A percentile compares a stretch with the other conserved stretches of the same genome.
phyloP scores from a whole-genome alignment of 148 eudicot genomes.

The Persicaria tinctoria region DNA sequence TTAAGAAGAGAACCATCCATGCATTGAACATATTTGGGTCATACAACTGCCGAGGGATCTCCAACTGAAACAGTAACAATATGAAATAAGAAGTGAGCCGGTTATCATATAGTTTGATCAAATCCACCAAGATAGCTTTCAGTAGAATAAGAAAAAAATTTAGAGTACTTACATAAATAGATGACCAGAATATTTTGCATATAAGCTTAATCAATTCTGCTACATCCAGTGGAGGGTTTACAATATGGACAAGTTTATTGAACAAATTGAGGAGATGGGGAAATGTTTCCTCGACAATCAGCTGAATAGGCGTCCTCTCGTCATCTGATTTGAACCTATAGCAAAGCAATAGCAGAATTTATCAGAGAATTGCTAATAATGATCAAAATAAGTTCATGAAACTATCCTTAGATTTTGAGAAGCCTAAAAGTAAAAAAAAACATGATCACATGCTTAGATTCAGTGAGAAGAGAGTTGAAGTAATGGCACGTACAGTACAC shows the following conservation, averaged over 20 bases:
- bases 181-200: slow-evolving; percentile 98
- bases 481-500: not conserved
- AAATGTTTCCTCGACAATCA: slow-evolving; percentile 90
- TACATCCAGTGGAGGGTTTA: slow-evolving; percentile 70
- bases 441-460: slow-evolving; percentile 5
- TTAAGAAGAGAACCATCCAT: slow-evolving; percentile 93
- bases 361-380: not conserved
- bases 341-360: not conserved
- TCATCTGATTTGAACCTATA: slow-evolving; percentile 96
- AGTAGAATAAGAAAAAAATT: slow-evolving; percentile 1
- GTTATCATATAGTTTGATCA: not conserved
- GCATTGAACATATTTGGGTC: slow-evolving; percentile 86
- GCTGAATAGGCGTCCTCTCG: slow-evolving; percentile 74
- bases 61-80: slow-evolving; percentile 46
- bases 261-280: slow-evolving; percentile 73
- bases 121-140: not conserved
- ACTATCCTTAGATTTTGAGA: not conserved
- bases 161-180: slow-evolving; percentile 70
- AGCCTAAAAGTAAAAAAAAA: not conserved
- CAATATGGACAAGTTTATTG: slow-evolving; percentile 70
- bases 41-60: slow-evolving; percentile 87
- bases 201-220: slow-evolving; percentile 94
- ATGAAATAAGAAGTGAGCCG: not conserved
- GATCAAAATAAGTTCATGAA: not conserved
- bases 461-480: not conserved